Evolutionary conservation across 768 basidiomycete genomes (phyloP), one percentile per base, ranked within the genome.

Genomic region (Rhizopogon roseolus): DNA sequence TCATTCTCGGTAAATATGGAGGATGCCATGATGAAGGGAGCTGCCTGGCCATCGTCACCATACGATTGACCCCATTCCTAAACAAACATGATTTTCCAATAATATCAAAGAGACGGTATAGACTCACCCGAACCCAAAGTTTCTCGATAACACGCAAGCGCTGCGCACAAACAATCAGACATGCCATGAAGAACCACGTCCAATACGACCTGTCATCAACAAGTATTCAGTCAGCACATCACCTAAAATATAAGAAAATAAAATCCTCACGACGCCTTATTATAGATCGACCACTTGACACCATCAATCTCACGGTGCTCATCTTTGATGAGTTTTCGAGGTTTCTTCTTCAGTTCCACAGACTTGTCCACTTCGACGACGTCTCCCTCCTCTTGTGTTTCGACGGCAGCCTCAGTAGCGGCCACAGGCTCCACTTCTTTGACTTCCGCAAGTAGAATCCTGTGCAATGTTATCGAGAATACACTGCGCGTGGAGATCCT

Each of bases 241-340:
- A 17, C 4, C 37, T 36, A 29, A 32, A n/a, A 34, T 32, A 55
- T 9, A 50, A 43, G 1, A 1, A 3, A 7, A 25, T 1, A 1
- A 22, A 22, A 22, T 3, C 60, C 68, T 52, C 29, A 88, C 85
- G 87, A 86, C 16, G 84, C 86, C 64, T 81, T 76, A 11, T 82
- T 79, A 54, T 86, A 86, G 32, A 85, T 76, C 1, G 71, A 68
- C 87, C 89, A 92, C 62, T 90, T 90, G 29, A 95, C 92, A 36
- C 85, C 83, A 0, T 92, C 93, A 1, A 77, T 77, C 57, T 89
- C 88, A 41, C 91, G 67, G 54, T 90, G 85, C 64, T 94, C 91
- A 45, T 93, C 91, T 64, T 91, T 85, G 53, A 93, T 68, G 10
- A 93, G 69, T 61, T 90, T 88, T 28, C 84, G 71, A 0, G 88